Evolutionary conservation across 2,329 filamentous ascomycete genomes (phyloP).

Genomic region (Basipetospora chlamydospora): DNA sequence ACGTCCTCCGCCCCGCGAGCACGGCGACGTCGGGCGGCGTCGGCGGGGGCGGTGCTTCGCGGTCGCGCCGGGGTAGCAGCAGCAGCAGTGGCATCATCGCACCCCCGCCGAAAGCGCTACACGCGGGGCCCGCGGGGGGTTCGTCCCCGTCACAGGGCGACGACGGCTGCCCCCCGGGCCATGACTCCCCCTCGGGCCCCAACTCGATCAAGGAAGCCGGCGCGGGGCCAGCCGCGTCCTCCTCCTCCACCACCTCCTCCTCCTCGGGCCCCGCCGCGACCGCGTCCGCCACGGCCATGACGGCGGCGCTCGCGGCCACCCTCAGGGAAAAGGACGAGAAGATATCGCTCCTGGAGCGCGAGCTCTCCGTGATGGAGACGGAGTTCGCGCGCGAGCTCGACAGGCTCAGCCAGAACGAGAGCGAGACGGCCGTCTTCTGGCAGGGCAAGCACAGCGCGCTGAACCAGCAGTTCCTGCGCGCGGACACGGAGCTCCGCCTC

Average conservation of each 20-base stretch:
- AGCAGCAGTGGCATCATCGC: conserved; percentile 2
- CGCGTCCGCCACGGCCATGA: not conserved
- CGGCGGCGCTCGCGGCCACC: not conserved
- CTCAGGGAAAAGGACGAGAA: conserved; percentile 23
- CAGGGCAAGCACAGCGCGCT: conserved; percentile 38
- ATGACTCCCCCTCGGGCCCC: not conserved
- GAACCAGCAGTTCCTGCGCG: conserved; percentile 35
- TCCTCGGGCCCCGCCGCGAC: not conserved
- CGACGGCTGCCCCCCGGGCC: not conserved
- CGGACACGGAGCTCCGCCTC: conserved; percentile 37
- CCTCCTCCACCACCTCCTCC: not conserved
- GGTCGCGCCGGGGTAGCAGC: not conserved
- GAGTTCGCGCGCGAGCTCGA: conserved; percentile 40
- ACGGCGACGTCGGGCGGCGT: not conserved
- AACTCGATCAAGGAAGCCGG: not conserved
- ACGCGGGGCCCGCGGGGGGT: not conserved
- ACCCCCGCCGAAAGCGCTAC: conserved; percentile 4
- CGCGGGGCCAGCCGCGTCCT: not conserved
- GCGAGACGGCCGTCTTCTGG: conserved; percentile 42
- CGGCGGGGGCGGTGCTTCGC: not conserved
- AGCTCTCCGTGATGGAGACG: conserved; percentile 35
- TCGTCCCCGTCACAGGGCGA: not conserved
- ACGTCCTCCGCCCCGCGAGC: not conserved
- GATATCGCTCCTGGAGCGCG: conserved; percentile 36
- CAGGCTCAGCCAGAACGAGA: conserved; percentile 36